phyloP scores from a whole-genome alignment of 1,284 basidiomycete species.

The Malassezia slooffiae region DNA sequence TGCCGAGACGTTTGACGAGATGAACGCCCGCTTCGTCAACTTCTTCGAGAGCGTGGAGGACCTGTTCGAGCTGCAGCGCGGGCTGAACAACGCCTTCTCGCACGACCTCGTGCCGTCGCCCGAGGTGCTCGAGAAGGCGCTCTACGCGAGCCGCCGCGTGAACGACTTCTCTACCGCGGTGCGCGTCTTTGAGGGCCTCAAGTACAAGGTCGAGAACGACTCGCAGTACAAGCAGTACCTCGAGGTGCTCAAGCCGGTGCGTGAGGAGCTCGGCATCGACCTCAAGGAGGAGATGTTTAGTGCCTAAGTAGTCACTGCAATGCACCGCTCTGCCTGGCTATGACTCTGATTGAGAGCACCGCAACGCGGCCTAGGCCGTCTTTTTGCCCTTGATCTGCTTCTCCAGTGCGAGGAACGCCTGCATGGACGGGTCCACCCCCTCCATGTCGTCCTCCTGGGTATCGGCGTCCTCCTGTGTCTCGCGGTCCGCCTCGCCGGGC shows the following conservation, averaged over 20 bases:
- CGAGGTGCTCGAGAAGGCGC: constrained; percentile 75
- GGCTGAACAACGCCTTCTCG: constrained; percentile 97
- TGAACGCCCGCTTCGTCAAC: constrained; percentile 80
- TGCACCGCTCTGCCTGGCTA: not conserved
- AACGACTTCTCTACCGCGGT: constrained; percentile 96
- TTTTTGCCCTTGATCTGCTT: constrained; percentile 23
- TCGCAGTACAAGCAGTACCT: constrained; percentile 45
- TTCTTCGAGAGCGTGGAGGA: constrained; percentile 90
- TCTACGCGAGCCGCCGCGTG: constrained; percentile 77
- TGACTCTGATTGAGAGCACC: not conserved
- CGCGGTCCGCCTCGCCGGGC: not conserved
- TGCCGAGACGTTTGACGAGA: constrained; percentile 76
- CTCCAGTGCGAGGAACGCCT: constrained; percentile 41
- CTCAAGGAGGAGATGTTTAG: constrained; percentile 41
- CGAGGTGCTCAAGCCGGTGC: constrained; percentile 34
- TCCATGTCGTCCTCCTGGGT: constrained; percentile 21
- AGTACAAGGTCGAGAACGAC: constrained; percentile 45
- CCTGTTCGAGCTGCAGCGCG: constrained; percentile 74
- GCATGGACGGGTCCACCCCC: constrained; percentile 34
- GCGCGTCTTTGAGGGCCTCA: constrained; percentile 63
- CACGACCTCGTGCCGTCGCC: constrained; percentile 93
- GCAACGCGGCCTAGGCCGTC: not conserved
- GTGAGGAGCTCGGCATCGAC: constrained; percentile 38
- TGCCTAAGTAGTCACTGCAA: constrained; percentile 14
- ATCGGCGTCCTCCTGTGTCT: not conserved